phyloP scores from a whole-genome alignment of 208 protist genomes.

The Leishmania arabica region DNA sequence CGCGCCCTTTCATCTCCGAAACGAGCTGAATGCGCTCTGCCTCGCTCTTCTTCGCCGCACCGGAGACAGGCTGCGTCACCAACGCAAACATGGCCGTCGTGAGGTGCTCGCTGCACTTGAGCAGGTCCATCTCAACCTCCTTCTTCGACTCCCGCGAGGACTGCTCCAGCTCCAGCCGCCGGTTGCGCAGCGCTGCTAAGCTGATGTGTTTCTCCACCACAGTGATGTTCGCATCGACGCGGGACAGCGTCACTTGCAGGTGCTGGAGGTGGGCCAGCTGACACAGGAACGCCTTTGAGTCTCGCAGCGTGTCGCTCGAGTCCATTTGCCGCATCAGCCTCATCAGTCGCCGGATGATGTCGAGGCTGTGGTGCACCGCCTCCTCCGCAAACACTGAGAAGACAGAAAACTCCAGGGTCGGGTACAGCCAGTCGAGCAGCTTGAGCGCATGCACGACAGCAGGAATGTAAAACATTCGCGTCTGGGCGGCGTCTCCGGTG shows the following conservation, averaged over 20 bases:
- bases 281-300: constrained; percentile 62
- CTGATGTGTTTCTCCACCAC: constrained; percentile 80
- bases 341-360: constrained; percentile 58
- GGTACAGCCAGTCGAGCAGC: constrained; percentile 77
- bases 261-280: constrained; percentile 78
- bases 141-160: constrained; percentile 83
- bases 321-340: constrained; percentile 53
- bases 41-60: constrained; percentile 46
- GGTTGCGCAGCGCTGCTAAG: constrained; percentile 63
- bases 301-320: constrained; percentile 29
- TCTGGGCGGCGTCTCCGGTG: not conserved
- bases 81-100: constrained; percentile 53
- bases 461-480: constrained; percentile 46
- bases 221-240: constrained; percentile 81
- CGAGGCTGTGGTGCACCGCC: constrained; percentile 68
- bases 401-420: constrained; percentile 80
- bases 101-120: constrained; percentile 59
- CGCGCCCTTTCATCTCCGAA: constrained; percentile 36
- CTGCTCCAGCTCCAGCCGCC: constrained; percentile 76
- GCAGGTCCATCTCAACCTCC: constrained; percentile 76
- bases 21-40: constrained; percentile 32
- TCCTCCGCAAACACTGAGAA: constrained; percentile 90
- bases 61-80: constrained; percentile 54
- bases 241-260: constrained; percentile 70
- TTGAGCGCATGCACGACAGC: constrained; percentile 60